Evolutionary conservation across 1,284 basidiomycete genomes (phyloP), one percentile per base, ranked within the genome.

Genomic region (Tylopilus sp.): DNA sequence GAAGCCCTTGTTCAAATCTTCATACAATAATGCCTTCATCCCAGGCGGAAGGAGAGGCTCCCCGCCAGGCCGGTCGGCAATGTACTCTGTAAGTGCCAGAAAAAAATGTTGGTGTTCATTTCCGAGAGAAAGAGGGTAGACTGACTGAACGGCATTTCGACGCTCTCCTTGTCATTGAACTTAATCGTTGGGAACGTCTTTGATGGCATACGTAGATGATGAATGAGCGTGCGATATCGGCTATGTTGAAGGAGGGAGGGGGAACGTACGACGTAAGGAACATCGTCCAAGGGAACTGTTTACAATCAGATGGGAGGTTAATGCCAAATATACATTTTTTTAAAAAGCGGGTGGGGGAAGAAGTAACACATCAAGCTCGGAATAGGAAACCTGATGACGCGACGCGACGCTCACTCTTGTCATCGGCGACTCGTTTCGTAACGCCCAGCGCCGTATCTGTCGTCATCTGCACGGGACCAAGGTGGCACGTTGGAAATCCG

Each of bases 391-490:
- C 31, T 26, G 15, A 46, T 40, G 34, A n/a, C n/a, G 26, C 21
- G 24, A 30, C n/a, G 28, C 6, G 20, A 39, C 15, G 54, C 77
- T 59, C 55, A 85, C 85, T 71, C 64, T 82, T 78, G 65, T 96
- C 91, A 54, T 88, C 74, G 0, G 94, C 86, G 14, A 96, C 88
- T 2, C 81, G 70, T 66, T 95, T 97, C 0, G 92, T 94, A 7
- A 98, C 94, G 8, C 89, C 92, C 0, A 98, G 75, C 0, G 95
- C 95, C 1, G 95, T 98, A 67, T 99, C 95, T 0, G 95, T 99
- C 24, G 95, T 98, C 95, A 99, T 99, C 69, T 99, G 96, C 1
- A 93, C 75, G 1, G 81, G 74, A 0, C 91, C 91, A 5, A 96
- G 75, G 67, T 89, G 89, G 24, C 94, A 78, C 4, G 78, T 80